Percentiles rank a stretch among this genome's conserved stretches.
Evolutionary conservation across 352 stramenopile species (phyloP).

Genomic region (Aphanomyces stellatus): DNA sequence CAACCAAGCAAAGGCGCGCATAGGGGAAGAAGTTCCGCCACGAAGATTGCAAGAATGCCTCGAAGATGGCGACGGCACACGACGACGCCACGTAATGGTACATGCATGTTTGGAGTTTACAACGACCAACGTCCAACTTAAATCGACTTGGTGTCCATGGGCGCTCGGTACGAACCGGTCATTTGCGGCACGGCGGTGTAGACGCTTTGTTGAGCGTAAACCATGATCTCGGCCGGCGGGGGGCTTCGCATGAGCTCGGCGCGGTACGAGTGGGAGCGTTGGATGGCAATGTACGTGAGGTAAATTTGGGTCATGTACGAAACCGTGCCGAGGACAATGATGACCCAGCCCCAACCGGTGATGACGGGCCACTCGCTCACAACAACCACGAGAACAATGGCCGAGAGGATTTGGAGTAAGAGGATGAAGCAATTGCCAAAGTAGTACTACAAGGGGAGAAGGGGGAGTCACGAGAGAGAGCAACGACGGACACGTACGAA

Average conservation of each 20-base stretch:
- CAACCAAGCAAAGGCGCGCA: too few relatives aligned
- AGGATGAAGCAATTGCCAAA: slow-evolving; percentile 85
- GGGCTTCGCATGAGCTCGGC: slow-evolving; percentile 80
- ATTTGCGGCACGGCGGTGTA: slow-evolving; percentile 49
- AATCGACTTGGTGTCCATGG: slow-evolving; percentile 66
- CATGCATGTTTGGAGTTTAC: too few relatives aligned
- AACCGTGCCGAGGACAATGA: slow-evolving; percentile 58
- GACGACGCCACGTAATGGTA: too few relatives aligned
- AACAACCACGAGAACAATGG: slow-evolving; percentile 59
- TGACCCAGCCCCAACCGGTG: slow-evolving; percentile 58
- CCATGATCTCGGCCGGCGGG: slow-evolving; percentile 53
- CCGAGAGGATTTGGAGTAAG: slow-evolving; percentile 58
- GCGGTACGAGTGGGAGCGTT: slow-evolving; percentile 65
- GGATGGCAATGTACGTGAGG: slow-evolving; percentile 69
- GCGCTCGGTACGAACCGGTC: slow-evolving; percentile 39
- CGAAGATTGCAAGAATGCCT: too few relatives aligned
- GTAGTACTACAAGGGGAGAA: slow-evolving; percentile 48
- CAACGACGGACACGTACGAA: slow-evolving; percentile 41
- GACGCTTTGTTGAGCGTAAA: slow-evolving; percentile 49
- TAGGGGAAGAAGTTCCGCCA: too few relatives aligned
- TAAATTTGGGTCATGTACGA: slow-evolving; percentile 62
- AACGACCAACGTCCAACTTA: too few relatives aligned
- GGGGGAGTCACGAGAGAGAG: background rate
- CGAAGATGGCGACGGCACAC: too few relatives aligned
- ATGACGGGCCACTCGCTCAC: slow-evolving; percentile 73